These are phyloP conservation scores for Tilletia setariae DNA, from an alignment of 1,284 basidiomycete species.

Conservation along the genomic window DNA sequence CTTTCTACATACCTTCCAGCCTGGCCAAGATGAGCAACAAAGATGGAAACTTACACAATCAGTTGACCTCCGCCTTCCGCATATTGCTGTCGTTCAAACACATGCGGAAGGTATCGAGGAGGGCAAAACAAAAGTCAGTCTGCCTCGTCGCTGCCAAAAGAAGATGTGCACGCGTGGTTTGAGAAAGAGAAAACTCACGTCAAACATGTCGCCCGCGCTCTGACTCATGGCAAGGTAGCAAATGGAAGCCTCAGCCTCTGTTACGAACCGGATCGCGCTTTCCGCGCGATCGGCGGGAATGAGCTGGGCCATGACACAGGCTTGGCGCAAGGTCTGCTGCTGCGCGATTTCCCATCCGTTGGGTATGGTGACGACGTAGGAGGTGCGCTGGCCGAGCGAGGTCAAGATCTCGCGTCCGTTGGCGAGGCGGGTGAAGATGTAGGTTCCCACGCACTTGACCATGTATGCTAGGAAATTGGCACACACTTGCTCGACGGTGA, in stretches of 20 bases:
- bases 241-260: conserved; percentile 23
- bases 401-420: conserved; percentile 17
- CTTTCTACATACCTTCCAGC: too few species aligned
- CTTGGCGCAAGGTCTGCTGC: conserved; percentile 22
- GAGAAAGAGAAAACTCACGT: background rate
- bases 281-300: conserved; percentile 22
- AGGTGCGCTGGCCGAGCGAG: conserved; percentile 19
- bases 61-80: conserved; percentile 14
- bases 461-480: conserved; percentile 23
- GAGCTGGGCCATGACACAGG: conserved; percentile 24
- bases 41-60: background rate
- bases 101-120: background rate
- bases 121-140: background rate
- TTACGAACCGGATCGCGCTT: conserved; percentile 22
- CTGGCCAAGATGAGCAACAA: background rate
- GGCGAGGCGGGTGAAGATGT: conserved; percentile 23
- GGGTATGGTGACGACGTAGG: conserved; percentile 21
- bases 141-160: background rate
- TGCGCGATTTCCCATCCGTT: conserved; percentile 23
- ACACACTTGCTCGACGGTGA: conserved; percentile 23
- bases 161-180: background rate
- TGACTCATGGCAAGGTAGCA: conserved; percentile 23
- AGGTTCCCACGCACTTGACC: conserved; percentile 22
- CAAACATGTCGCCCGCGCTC: conserved; percentile 13
- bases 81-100: background rate